A percentile compares a stretch with the other conserved stretches of the same genome.
Evolutionary conservation across 768 basidiomycete species (phyloP).

Genomic region (Asterophora lycoperdoides): DNA sequence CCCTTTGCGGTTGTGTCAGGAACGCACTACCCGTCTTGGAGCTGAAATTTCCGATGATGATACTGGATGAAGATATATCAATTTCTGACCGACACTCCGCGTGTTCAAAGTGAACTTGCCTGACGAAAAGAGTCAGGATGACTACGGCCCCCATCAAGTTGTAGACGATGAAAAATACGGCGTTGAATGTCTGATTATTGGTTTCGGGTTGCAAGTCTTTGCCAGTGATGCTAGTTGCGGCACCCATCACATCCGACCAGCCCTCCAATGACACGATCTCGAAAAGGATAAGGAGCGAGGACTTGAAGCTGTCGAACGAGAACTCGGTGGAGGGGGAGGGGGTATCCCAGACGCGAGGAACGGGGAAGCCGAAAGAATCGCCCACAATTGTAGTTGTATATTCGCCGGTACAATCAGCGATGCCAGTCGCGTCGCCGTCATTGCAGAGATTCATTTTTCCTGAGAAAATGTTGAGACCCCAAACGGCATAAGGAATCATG

Average conservation of each 20-base stretch:
- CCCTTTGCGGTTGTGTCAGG: constrained; percentile 79
- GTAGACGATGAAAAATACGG: constrained; percentile 88
- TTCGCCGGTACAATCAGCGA: constrained; percentile 69
- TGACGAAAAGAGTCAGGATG: constrained; percentile 86
- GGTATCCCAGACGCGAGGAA: constrained; percentile 87
- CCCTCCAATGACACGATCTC: constrained; percentile 96
- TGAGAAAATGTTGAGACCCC: constrained; percentile 91
- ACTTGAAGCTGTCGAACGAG: constrained; percentile 83
- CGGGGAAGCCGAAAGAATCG: constrained; percentile 59
- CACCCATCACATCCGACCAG: constrained; percentile 91
- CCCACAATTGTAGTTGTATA: constrained; percentile 62
- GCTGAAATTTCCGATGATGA: constrained; percentile 93
- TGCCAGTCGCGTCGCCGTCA: constrained; percentile 52
- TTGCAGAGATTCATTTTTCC: constrained; percentile 85
- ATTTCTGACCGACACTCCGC: constrained; percentile 3
- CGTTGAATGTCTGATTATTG: constrained; percentile 76
- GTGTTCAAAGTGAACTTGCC: constrained; percentile 41
- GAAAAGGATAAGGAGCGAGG: constrained; percentile 86
- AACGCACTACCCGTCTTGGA: constrained; percentile 83
- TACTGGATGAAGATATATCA: constrained; percentile 43
- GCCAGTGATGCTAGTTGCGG: constrained; percentile 76
- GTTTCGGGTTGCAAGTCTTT: constrained; percentile 61
- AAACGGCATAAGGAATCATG: constrained; percentile 89
- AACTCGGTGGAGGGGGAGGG: constrained; percentile 80
- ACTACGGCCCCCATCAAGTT: constrained; percentile 89